Percentiles rank a stretch among this genome's conserved stretches.
Evolutionary conservation across 495 filamentous ascomycete genomes (phyloP).

Genomic region (Pseudoneurospora amorphoporcata): DNA sequence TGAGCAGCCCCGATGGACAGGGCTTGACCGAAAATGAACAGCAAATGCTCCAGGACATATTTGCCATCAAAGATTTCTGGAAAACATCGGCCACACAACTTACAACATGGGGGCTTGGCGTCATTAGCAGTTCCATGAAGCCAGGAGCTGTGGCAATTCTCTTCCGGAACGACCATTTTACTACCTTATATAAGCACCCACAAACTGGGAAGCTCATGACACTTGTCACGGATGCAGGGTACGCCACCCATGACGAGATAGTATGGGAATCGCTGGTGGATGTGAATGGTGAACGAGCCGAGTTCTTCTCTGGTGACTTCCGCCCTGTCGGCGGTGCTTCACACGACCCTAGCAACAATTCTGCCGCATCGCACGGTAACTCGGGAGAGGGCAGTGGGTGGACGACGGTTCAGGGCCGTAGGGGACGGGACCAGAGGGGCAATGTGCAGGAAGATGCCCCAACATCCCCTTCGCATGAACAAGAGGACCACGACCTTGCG

Average conservation of each 20-base stretch:
- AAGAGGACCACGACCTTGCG: slow-evolving; percentile 71
- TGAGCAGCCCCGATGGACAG: slow-evolving; percentile 38
- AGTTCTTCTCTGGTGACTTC: slow-evolving; percentile 88
- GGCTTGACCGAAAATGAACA: slow-evolving; percentile 56
- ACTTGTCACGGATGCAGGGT: slow-evolving; percentile 87
- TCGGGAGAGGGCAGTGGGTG: slow-evolving; percentile 30
- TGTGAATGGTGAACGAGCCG: slow-evolving; percentile 69
- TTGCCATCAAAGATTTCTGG: slow-evolving; percentile 72
- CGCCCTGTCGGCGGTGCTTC: slow-evolving; percentile 57
- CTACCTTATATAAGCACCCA: slow-evolving; percentile 77
- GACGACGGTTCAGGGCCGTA: slow-evolving; percentile 39
- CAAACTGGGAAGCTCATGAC: slow-evolving; percentile 59
- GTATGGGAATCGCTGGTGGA: slow-evolving; percentile 94
- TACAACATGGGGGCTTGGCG: slow-evolving; percentile 66
- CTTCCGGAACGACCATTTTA: slow-evolving; percentile 96
- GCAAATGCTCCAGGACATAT: slow-evolving; percentile 64
- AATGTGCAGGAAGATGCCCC: slow-evolving; percentile 19
- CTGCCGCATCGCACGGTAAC: background rate
- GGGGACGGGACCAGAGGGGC: slow-evolving; percentile 18
- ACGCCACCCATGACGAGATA: slow-evolving; percentile 76
- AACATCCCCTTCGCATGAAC: slow-evolving; percentile 37
- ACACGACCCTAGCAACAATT: slow-evolving; percentile 13
- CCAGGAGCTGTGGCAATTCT: slow-evolving; percentile 77
- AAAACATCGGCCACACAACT: slow-evolving; percentile 73
- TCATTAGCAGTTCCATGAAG: slow-evolving; percentile 51